Evolutionary conservation across 306 rosid species (phyloP), one percentile per base, ranked within the genome.

Genomic region (Pachyrhizus erosus): DNA sequence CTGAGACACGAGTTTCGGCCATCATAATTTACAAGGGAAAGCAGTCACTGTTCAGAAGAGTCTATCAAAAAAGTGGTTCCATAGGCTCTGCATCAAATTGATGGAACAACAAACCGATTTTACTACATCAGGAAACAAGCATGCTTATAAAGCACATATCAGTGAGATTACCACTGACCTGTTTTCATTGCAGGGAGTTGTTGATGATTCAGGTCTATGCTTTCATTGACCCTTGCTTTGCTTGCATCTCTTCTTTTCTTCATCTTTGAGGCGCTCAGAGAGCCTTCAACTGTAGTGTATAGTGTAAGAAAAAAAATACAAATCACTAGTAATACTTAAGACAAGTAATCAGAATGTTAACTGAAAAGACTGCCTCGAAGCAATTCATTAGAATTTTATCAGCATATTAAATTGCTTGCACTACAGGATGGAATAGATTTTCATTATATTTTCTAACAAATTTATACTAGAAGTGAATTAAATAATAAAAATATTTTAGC

Each of bases 201-300:
- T 60, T 29, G 89, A 43, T 61, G 55, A 87, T 75, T 82, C 31
- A 26, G 71, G 76, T 46, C 79, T 15, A 39, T 27, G 67, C 62
- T 73, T 79, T 68, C 78, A 10, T 26, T 64, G 81, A 70, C 78
- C 75, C 52, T 89, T 40, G 70, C 68, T 80, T 84, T 85, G 86
- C 82, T 80, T 55, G 80, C 78, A 89, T 83, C 92, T 62, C 73
- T 65, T 73, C 79, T 89, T 46, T 54, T 88, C 69, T 73, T 82
- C 60, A 75, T 55, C 89, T 87, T 95, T 43, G 90, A 84, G 24
- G 95, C 87, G 34, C 98, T 95, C 83, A 93, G 85, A 79, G 93
- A 93, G 82, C 98, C 98, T 90, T 95, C 98, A 51, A 91, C 96
- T 93, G 81, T n/a, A 80, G n/a, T 75, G 45, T 74, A 17, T 70